These are phyloP conservation scores for Malassezia vespertilionis DNA, from an alignment of 1,284 basidiomycete genomes.

Conservation along the genomic window DNA sequence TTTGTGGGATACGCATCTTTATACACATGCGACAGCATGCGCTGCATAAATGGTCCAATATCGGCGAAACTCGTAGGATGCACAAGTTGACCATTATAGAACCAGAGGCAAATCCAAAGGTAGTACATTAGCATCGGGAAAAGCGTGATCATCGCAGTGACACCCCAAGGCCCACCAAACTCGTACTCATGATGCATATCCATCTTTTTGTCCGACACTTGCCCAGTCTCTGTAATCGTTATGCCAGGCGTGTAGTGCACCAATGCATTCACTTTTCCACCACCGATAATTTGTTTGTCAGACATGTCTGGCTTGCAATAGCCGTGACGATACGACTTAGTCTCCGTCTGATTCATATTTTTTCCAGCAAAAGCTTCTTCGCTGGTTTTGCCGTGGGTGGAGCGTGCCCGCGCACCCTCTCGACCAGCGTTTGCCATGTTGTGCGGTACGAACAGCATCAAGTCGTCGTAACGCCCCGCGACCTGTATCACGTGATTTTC, in stretches of 20 bases:
- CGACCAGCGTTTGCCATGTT: no score
- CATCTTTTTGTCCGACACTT: conserved; percentile 40
- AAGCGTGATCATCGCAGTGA: conserved; percentile 80
- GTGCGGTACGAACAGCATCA: no score
- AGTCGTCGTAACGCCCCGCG: no score
- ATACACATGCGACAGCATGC: conserved; percentile 73
- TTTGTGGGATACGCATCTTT: conserved; percentile 82
- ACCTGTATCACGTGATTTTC: conserved; percentile 15
- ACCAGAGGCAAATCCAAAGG: conserved; percentile 93
- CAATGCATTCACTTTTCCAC: conserved; percentile 34
- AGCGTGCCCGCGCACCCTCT: conserved; percentile 10
- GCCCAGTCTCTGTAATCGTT: conserved; percentile 41
- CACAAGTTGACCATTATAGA: conserved; percentile 80
- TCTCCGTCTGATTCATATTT: conserved; percentile 18
- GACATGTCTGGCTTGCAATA: conserved; percentile 38
- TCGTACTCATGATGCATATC: conserved; percentile 53
- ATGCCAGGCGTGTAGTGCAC: conserved; percentile 41
- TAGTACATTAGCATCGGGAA: conserved; percentile 95
- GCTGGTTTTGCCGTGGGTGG: neutral
- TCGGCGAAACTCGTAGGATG: conserved; percentile 63
- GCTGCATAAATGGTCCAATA: conserved; percentile 64
- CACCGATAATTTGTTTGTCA: conserved; percentile 43
- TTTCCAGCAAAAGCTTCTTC: neutral
- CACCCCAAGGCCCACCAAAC: conserved; percentile 88
- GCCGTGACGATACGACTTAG: no score